Evolutionary conservation across 1,139 yeast genomes (phyloP).

Genomic region (Pichia sp.): DNA sequence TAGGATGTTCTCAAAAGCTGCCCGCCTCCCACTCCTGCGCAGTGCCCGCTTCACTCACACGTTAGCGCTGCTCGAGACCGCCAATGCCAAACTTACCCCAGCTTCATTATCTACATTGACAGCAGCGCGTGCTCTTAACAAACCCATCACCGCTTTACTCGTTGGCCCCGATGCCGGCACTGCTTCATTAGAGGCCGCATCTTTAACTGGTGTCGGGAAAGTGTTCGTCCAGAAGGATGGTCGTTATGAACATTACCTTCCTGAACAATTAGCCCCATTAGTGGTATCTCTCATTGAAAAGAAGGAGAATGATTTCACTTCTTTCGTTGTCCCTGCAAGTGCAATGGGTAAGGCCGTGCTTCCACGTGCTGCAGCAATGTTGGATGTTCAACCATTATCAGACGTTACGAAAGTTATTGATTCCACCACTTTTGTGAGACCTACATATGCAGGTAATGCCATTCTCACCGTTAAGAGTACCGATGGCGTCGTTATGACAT

Average conservation of each 20-base stretch:
- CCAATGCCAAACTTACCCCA: constrained; percentile 47
- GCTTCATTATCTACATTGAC: constrained; percentile 59
- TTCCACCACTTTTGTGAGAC: constrained; percentile 70
- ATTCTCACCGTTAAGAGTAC: constrained; percentile 70
- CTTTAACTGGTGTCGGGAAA: constrained; percentile 36
- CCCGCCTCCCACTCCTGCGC: too few relatives aligned
- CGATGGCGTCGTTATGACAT: constrained; percentile 60
- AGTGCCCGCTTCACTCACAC: constrained; percentile 32
- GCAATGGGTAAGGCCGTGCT: constrained; percentile 81
- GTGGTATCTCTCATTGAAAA: constrained; percentile 37
- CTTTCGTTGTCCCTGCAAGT: constrained; percentile 75
- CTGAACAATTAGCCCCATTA: constrained; percentile 62
- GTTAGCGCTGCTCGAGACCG: constrained; percentile 66
- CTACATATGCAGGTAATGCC: constrained; percentile 95
- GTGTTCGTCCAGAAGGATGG: constrained; percentile 44
- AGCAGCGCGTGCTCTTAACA: constrained; percentile 59
- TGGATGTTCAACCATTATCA: constrained; percentile 83
- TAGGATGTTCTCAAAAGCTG: too few relatives aligned
- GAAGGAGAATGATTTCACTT: constrained; percentile 49
- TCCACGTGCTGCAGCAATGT: constrained; percentile 80
- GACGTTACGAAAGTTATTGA: constrained; percentile 68
- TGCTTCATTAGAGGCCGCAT: constrained; percentile 34
- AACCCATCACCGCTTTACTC: constrained; percentile 57
- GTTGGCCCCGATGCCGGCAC: constrained; percentile 47
- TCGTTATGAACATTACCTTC: constrained; percentile 49